These are phyloP conservation scores for Cladophialophora bantiana DNA, from an alignment of 2,329 filamentous ascomycete genomes.

Conservation along the genomic window DNA sequence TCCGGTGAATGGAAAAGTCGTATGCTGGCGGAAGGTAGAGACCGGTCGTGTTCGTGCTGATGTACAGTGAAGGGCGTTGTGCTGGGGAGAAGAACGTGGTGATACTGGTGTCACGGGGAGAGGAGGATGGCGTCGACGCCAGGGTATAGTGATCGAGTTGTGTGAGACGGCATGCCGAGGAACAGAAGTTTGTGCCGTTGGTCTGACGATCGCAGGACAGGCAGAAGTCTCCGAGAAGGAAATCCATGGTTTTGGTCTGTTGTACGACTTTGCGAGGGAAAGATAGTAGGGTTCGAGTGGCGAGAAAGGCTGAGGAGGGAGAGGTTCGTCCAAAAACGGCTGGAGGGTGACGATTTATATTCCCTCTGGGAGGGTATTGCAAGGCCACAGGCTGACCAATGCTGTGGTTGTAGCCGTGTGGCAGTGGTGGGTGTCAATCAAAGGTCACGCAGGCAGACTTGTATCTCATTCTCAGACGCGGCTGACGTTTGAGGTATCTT, in stretches of 20 bases:
- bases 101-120: slow-evolving; percentile 53
- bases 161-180: slow-evolving; percentile 85
- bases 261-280: slow-evolving; percentile 22
- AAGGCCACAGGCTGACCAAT: slow-evolving; percentile 19
- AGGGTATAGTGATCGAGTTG: slow-evolving; percentile 69
- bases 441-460: slow-evolving; percentile 33
- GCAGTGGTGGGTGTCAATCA: slow-evolving; percentile 30
- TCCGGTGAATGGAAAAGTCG: slow-evolving; percentile 69
- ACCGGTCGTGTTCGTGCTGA: slow-evolving; percentile 55
- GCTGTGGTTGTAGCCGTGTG: slow-evolving; percentile 22
- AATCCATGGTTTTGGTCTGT: slow-evolving; percentile 59
- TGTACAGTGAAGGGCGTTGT: slow-evolving; percentile 23
- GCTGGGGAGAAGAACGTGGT: slow-evolving; percentile 43
- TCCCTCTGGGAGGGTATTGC: slow-evolving; percentile 14
- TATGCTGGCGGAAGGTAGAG: slow-evolving; percentile 77
- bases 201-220: slow-evolving; percentile 92
- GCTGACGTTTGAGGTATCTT: slow-evolving; percentile 30
- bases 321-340: slow-evolving; percentile 1
- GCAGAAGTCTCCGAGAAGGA: slow-evolving; percentile 80
- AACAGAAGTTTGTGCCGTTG: slow-evolving; percentile 84
- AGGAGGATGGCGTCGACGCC: slow-evolving; percentile 47
- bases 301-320: slow-evolving; percentile 12
- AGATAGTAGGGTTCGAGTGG: slow-evolving; percentile 16
- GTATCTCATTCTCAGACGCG: slow-evolving; percentile 28
- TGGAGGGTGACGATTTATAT: slow-evolving; percentile 28